These are phyloP conservation scores for Pochonia chlamydosporia DNA, from an alignment of 2,329 filamentous ascomycete genomes.

Conservation along the genomic window DNA sequence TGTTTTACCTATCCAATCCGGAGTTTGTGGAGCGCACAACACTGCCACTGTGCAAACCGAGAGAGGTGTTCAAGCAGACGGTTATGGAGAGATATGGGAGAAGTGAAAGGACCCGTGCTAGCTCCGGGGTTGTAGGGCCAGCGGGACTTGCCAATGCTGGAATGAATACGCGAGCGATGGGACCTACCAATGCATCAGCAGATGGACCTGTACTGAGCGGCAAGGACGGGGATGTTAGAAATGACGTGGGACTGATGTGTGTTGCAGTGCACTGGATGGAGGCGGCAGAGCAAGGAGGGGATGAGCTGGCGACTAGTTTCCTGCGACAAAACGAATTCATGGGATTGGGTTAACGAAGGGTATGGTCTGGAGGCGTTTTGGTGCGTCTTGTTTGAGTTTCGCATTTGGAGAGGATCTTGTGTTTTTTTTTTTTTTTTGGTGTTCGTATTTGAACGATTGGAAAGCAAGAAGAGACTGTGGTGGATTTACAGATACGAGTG, in stretches of 20 bases:
- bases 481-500: no score
- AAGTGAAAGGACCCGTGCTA: slow-evolving; percentile 20
- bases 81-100: slow-evolving; percentile 67
- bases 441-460: no score
- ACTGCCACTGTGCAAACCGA: slow-evolving; percentile 74
- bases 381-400: no score
- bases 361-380: neutral
- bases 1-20: slow-evolving; percentile 88
- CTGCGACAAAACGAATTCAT: slow-evolving; percentile 59
- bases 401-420: neutral
- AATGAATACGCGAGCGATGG: slow-evolving; percentile 16
- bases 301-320: slow-evolving; percentile 77
- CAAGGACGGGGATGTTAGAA: slow-evolving; percentile 49
- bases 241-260: slow-evolving; percentile 85
- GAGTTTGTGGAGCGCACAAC: slow-evolving; percentile 77
- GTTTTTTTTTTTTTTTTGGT: neutral
- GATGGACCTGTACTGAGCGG: slow-evolving; percentile 19
- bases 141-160: slow-evolving; percentile 19
- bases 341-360: slow-evolving; percentile 22
- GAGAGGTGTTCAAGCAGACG: slow-evolving; percentile 85
- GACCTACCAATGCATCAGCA: slow-evolving; percentile 12
- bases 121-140: slow-evolving; percentile 16
- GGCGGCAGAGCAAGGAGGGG: slow-evolving; percentile 76
- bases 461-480: no score
- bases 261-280: slow-evolving; percentile 98